phyloP scores from a whole-genome alignment of 495 filamentous ascomycete genomes.

The Tuber umbilicatum region DNA sequence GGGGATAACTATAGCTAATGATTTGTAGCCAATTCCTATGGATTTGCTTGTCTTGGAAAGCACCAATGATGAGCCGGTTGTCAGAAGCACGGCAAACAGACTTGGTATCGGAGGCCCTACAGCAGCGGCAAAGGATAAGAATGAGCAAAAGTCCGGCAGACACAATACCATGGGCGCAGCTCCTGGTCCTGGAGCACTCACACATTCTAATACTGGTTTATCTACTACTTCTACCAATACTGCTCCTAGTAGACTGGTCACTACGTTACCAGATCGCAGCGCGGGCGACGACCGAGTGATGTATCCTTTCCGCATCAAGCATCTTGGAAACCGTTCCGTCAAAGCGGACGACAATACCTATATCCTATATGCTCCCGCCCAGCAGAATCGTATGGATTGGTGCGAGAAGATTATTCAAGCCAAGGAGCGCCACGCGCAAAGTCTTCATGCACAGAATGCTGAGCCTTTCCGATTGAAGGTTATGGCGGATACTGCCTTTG shows the following conservation, averaged over 20 bases:
- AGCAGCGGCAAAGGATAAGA: conserved; percentile 47
- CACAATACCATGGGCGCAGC: conserved; percentile 40
- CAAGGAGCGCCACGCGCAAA: conserved; percentile 84
- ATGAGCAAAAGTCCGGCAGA: conserved; percentile 18
- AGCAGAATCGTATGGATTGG: conserved; percentile 74
- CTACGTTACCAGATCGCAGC: conserved; percentile 48
- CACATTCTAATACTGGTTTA: conserved; percentile 57
- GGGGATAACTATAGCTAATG: neutral
- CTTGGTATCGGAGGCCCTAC: conserved; percentile 61
- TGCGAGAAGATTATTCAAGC: conserved; percentile 88
- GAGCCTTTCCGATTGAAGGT: conserved; percentile 91
- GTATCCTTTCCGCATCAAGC: conserved; percentile 92
- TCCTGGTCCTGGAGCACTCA: conserved; percentile 54
- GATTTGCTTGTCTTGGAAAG: conserved; percentile 87
- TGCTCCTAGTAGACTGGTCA: conserved; percentile 37
- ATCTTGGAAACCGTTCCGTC: conserved; percentile 65
- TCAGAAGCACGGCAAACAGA: conserved; percentile 50
- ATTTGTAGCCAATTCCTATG: conserved; percentile 80
- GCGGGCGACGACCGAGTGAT: conserved; percentile 71
- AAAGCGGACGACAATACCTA: conserved; percentile 51
- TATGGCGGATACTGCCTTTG: conserved; percentile 86
- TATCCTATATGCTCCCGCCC: conserved; percentile 73
- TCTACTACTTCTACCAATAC: conserved; percentile 28
- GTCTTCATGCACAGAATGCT: conserved; percentile 83
- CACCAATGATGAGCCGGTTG: conserved; percentile 79